Evolutionary conservation across 306 rosid species (phyloP).

Genomic region (Rubus parviflorus): DNA sequence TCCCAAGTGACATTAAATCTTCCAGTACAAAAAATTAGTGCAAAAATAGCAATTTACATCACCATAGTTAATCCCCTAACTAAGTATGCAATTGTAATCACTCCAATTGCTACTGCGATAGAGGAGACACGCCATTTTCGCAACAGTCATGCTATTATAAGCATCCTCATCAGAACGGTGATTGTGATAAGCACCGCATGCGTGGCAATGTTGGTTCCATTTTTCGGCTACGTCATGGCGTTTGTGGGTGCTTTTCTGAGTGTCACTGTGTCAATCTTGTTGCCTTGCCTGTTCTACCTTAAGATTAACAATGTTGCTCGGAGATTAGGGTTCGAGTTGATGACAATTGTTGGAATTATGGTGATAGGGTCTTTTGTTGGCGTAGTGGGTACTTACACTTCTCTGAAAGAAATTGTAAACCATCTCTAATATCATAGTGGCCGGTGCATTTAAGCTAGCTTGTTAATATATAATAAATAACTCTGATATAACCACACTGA

Average conservation of each 20-base stretch:
- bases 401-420: conserved; percentile 43
- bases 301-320: conserved; percentile 53
- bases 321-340: conserved; percentile 45
- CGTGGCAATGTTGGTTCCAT: conserved; percentile 57
- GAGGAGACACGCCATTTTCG: conserved; percentile 38
- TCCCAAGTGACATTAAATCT: conserved; percentile 73
- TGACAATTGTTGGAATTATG: conserved; percentile 42
- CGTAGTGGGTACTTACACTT: conserved; percentile 46
- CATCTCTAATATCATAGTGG: conserved; percentile 21
- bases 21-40: conserved; percentile 40
- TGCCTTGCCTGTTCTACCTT: conserved; percentile 69
- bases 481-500: background rate
- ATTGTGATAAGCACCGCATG: conserved; percentile 46
- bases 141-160: background rate
- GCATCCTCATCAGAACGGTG: conserved; percentile 49
- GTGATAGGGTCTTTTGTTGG: conserved; percentile 42
- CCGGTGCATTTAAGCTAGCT: background rate
- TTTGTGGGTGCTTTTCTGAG: conserved; percentile 60
- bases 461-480: background rate
- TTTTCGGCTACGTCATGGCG: conserved; percentile 63
- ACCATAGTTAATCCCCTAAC: conserved; percentile 66
- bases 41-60: conserved; percentile 58
- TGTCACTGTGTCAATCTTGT: conserved; percentile 39
- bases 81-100: conserved; percentile 54
- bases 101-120: conserved; percentile 58